phyloP scores from a whole-genome alignment of 2,329 filamentous ascomycete species.

The Alternaria novae-zelandiae region DNA sequence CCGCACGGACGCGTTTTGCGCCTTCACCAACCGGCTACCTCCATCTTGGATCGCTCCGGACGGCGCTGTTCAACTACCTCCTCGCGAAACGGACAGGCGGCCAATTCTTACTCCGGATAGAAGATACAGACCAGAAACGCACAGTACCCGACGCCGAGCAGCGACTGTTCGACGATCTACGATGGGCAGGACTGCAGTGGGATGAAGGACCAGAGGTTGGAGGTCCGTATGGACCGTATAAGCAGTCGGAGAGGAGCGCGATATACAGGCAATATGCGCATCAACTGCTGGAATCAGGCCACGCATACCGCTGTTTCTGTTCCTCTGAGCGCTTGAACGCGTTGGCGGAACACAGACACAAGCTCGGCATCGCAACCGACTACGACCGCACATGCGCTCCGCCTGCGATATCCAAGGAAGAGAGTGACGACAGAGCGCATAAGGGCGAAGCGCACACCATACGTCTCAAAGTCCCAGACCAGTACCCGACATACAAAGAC shows the following conservation, averaged over 20 bases:
- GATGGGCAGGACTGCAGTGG: slow-evolving; percentile 90
- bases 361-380: slow-evolving; percentile 63
- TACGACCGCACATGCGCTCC: slow-evolving; percentile 77
- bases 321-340: slow-evolving; percentile 71
- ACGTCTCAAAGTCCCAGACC: slow-evolving; percentile 70
- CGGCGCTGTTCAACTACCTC: slow-evolving; percentile 93
- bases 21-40: slow-evolving; percentile 94
- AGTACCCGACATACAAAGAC: slow-evolving; percentile 72
- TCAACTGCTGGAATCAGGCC: slow-evolving; percentile 70
- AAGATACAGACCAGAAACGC: slow-evolving; percentile 93
- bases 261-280: slow-evolving; percentile 76
- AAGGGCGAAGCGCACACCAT: slow-evolving; percentile 77
- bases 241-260: slow-evolving; percentile 78
- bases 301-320: slow-evolving; percentile 95
- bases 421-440: slow-evolving; percentile 73
- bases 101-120: slow-evolving; percentile 87
- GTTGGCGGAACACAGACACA: slow-evolving; percentile 68
- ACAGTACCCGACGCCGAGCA: slow-evolving; percentile 81
- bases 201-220: slow-evolving; percentile 89
- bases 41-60: slow-evolving; percentile 88
- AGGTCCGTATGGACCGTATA: slow-evolving; percentile 85
- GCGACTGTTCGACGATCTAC: slow-evolving; percentile 77
- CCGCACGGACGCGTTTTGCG: slow-evolving; percentile 80
- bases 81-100: slow-evolving; percentile 87
- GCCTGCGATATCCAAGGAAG: slow-evolving; percentile 60